Evolutionary conservation across 2,329 filamentous ascomycete genomes (phyloP).

Genomic region (Sarocladium kiliense): DNA sequence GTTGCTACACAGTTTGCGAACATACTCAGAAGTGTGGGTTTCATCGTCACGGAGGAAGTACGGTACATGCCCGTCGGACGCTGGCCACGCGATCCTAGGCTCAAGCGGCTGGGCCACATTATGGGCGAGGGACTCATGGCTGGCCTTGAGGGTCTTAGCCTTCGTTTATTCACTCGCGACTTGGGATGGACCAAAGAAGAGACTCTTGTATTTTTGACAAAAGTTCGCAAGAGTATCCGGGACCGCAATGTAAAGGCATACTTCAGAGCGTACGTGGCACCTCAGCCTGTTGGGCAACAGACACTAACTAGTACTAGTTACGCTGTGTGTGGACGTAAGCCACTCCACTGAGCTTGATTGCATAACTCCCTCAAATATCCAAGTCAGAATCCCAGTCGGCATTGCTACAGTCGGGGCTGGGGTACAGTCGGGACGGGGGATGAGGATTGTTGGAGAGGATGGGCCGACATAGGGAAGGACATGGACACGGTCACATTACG

Average conservation of each 20-base stretch:
- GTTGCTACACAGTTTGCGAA: conserved; percentile 17
- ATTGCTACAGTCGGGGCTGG: neutral
- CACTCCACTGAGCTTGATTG: neutral
- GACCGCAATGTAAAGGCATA: conserved; percentile 9
- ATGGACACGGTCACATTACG: too few species aligned
- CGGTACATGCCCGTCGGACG: conserved; percentile 42
- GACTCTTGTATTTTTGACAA: conserved; percentile 17
- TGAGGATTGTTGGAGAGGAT: neutral
- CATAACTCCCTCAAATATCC: neutral
- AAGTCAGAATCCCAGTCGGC: neutral
- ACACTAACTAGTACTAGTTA: neutral
- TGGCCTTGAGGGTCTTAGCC: conserved; percentile 22
- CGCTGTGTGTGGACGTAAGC: neutral
- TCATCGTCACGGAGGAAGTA: conserved; percentile 39
- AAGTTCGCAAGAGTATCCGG: conserved; percentile 19
- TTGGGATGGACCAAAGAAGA: conserved; percentile 20
- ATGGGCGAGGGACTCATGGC: conserved; percentile 16
- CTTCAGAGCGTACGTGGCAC: neutral
- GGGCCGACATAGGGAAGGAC: neutral
- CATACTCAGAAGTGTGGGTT: conserved; percentile 42
- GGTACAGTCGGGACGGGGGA: neutral
- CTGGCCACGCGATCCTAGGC: conserved; percentile 43
- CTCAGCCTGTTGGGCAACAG: neutral
- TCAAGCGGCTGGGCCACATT: conserved; percentile 41
- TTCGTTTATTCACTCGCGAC: conserved; percentile 22